Evolutionary conservation across 768 basidiomycete species (phyloP), one percentile per base, ranked within the genome.

Genomic region (Lactifluus volemus): DNA sequence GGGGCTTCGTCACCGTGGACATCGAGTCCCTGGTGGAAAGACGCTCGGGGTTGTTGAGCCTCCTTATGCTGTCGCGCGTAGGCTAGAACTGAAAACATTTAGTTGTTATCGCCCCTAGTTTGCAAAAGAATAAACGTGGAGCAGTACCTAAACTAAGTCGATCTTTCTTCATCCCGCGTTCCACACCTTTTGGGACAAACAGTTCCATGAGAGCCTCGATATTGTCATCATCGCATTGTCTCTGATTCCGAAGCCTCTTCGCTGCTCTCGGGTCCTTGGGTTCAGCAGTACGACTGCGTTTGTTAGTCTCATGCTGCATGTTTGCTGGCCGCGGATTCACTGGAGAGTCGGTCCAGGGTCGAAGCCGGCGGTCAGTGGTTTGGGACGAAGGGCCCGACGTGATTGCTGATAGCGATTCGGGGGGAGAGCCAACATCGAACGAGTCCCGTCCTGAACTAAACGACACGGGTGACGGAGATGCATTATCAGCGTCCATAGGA

Each of bases 261-360:
- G 60, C 48, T 19, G 60, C 60, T 36, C 5, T 49, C 25, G 19
- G 49, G 42, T 61, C 60, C 49, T 50, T 55, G 17, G 60, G 49
- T 2, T 15, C 5, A 29, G 15, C 32, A 3, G 11, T 14, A 51
- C 57, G 57, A 32, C 25, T 44, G 41, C 50, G 49, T 2, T 44
- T 34, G 11, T 29, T 19, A 15, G 5, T 15, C 7, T 15, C 8
- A 21, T 15, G 19, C 36, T 44, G 41, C 9, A 4, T 30, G 10
- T 11, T n/a, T 32, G 17, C 5, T 34, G 3, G 12, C 9, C 21
- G 30, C 15, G 45, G 30, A 32, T 30, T 10, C 12, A 21, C 15
- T 17, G 15, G 38, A 7, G 15, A 10, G 15, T 29, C 38, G 36
- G 7, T 21, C 21, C 34, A n/a, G 5, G 32, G 53, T 32, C 12